These are phyloP conservation scores for Cercospora sp. DNA, from an alignment of 2,329 filamentous ascomycete species.

Conservation along the genomic window DNA sequence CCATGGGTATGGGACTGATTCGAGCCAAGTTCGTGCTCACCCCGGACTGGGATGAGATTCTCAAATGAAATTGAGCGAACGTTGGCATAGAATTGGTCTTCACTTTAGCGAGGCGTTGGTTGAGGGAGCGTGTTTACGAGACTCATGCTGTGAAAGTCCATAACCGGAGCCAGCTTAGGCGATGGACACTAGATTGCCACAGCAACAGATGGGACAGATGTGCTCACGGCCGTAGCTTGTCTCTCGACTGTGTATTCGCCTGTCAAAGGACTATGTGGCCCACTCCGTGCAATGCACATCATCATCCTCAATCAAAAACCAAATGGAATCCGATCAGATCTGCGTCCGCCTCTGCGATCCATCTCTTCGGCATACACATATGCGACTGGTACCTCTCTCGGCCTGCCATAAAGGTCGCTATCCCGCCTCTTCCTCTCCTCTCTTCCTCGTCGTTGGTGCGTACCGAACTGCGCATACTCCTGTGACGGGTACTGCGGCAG, in stretches of 20 bases:
- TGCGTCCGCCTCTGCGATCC: not conserved
- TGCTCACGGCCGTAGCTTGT: not conserved
- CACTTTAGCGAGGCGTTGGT: slow-evolving; percentile 5
- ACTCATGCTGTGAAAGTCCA: not conserved
- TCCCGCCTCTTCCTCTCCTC: not conserved
- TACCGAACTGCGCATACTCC: not conserved
- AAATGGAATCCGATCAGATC: not conserved
- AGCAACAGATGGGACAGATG: not conserved
- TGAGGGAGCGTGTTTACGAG: not conserved
- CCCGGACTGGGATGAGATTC: slow-evolving; percentile 60
- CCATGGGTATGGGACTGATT: slow-evolving; percentile 61
- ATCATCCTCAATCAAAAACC: not conserved
- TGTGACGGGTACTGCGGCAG: not conserved
- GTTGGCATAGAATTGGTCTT: not conserved
- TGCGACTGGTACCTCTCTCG: not conserved
- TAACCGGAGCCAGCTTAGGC: not conserved
- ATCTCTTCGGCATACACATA: not conserved
- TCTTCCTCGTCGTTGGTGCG: not conserved
- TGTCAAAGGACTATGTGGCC: not conserved
- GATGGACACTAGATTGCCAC: not conserved
- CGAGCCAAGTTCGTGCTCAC: slow-evolving; percentile 65
- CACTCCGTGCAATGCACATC: not conserved
- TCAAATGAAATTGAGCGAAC: slow-evolving; percentile 28
- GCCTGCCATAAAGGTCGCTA: not conserved
- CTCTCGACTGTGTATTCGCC: not conserved